A percentile compares a stretch with the other conserved stretches of the same genome.
phyloP scores from a whole-genome alignment of 2,329 filamentous ascomycete species.

The Fusarium sp. region DNA sequence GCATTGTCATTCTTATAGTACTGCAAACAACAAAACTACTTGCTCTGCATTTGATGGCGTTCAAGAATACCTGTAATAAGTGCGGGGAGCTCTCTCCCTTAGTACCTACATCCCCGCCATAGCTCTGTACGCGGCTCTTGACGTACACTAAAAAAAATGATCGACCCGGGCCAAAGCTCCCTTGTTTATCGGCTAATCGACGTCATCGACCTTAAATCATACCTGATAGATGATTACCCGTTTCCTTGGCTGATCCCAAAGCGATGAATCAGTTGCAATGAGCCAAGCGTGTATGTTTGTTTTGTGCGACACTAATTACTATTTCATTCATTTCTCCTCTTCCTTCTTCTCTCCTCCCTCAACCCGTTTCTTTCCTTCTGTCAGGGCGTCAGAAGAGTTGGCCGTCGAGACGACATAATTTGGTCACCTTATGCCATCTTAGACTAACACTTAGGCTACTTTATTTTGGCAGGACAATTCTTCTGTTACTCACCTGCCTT shows the following conservation, averaged over 20 bases:
- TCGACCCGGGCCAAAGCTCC: slow-evolving; percentile 29
- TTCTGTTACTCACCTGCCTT: not conserved
- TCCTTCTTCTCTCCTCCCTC: not conserved
- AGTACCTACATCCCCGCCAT: slow-evolving; percentile 1
- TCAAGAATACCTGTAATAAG: slow-evolving; percentile 1
- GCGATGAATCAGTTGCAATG: slow-evolving; percentile 32
- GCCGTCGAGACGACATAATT: not conserved
- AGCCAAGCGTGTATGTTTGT: slow-evolving; percentile 6
- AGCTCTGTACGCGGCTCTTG: slow-evolving; percentile 30
- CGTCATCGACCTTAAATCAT: slow-evolving; percentile 42
- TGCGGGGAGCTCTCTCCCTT: slow-evolving; percentile 16
- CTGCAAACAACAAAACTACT: not conserved
- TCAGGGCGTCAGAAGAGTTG: not conserved
- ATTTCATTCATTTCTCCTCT: slow-evolving; percentile 25
- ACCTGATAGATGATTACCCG: slow-evolving; percentile 20
- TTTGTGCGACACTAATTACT: slow-evolving; percentile 31
- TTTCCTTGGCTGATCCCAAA: slow-evolving; percentile 30
- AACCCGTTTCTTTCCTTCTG: not conserved
- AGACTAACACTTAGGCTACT: not conserved
- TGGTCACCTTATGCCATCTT: not conserved
- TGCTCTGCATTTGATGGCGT: slow-evolving; percentile 12
- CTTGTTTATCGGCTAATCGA: slow-evolving; percentile 35
- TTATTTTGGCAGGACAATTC: not conserved
- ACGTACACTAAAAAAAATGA: slow-evolving; percentile 28
- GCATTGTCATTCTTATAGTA: not conserved